A percentile compares a stretch with the other conserved stretches of the same genome.
phyloP scores from a whole-genome alignment of 139 green algal species.

The Asterochloris erici region DNA sequence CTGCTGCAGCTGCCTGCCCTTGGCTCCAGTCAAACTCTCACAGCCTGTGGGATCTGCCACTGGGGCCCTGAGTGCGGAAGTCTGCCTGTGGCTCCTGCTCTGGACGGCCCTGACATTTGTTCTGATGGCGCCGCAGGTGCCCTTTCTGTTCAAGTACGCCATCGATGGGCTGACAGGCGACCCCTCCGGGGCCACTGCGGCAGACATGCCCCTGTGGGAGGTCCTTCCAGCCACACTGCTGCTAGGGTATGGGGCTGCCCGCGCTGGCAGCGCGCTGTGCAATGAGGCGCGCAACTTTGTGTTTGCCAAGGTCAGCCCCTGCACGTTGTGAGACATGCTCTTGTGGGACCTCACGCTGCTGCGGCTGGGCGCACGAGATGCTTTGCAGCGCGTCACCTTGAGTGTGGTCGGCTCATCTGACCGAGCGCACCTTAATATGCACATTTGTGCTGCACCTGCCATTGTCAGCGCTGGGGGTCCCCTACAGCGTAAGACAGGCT shows the following conservation, averaged over 20 bases:
- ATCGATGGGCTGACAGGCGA: slow-evolving; percentile 72
- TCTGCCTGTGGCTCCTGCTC: neutral
- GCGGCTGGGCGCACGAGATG: too few species aligned
- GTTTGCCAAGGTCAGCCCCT: slow-evolving; percentile 75
- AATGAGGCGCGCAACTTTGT: slow-evolving; percentile 87
- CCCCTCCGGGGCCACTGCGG: slow-evolving; percentile 34
- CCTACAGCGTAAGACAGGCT: too few species aligned
- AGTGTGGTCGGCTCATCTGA: neutral
- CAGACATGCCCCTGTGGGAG: slow-evolving; percentile 28
- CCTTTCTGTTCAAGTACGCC: slow-evolving; percentile 94
- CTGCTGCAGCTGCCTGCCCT: neutral
- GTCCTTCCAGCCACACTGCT: slow-evolving; percentile 71
- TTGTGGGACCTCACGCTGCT: neutral
- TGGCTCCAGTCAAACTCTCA: neutral
- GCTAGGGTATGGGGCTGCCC: slow-evolving; percentile 69
- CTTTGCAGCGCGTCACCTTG: too few species aligned
- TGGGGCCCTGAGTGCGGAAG: neutral
- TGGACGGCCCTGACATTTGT: neutral
- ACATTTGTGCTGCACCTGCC: too few species aligned
- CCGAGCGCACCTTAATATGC: neutral
- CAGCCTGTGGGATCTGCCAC: neutral
- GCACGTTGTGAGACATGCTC: neutral
- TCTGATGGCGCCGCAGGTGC: slow-evolving; percentile 51
- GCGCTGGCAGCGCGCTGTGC: slow-evolving; percentile 60
- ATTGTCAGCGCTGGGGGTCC: too few species aligned